These are phyloP conservation scores for Ilyonectria robusta DNA, from an alignment of 2,329 filamentous ascomycete genomes.

Conservation along the genomic window DNA sequence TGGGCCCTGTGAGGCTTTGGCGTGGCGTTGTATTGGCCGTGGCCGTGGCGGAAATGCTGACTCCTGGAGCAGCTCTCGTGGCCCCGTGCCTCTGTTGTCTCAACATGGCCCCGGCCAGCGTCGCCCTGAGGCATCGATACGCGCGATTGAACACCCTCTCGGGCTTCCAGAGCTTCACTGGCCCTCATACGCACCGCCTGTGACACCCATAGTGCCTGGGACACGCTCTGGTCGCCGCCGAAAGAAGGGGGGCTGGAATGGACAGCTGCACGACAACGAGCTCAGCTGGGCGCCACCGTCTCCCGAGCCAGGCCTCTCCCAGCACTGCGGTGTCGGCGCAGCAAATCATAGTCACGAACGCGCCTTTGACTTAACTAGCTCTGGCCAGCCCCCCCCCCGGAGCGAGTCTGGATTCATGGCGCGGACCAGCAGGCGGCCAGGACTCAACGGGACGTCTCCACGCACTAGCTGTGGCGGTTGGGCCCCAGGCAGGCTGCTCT, in stretches of 20 bases:
- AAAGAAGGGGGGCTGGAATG: slow-evolving; percentile 16
- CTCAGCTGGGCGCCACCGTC: slow-evolving; percentile 25
- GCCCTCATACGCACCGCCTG: background rate
- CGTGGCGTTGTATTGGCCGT: background rate
- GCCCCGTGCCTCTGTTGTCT: slow-evolving; percentile 17
- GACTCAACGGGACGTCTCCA: background rate
- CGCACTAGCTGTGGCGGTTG: background rate
- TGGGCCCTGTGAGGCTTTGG: background rate
- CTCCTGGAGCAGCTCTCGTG: slow-evolving; percentile 8
- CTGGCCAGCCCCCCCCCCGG: background rate
- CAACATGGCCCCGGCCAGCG: background rate
- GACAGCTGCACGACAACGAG: slow-evolving; percentile 7
- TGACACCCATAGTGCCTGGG: background rate
- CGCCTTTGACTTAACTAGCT: background rate
- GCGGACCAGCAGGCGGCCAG: background rate
- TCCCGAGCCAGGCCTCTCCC: slow-evolving; percentile 8
- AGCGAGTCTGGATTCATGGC: slow-evolving; percentile 10
- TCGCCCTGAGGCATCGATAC: background rate
- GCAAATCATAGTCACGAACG: slow-evolving; percentile 22
- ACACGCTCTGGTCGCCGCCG: background rate
- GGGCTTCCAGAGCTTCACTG: background rate
- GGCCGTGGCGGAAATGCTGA: background rate
- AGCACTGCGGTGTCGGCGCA: slow-evolving; percentile 20
- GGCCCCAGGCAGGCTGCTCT: background rate
- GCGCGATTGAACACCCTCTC: background rate